Percentiles rank a stretch among this genome's conserved stretches.
These are phyloP conservation scores for Candida maesae DNA, from an alignment of 805 yeast species.

Conservation along the genomic window DNA sequence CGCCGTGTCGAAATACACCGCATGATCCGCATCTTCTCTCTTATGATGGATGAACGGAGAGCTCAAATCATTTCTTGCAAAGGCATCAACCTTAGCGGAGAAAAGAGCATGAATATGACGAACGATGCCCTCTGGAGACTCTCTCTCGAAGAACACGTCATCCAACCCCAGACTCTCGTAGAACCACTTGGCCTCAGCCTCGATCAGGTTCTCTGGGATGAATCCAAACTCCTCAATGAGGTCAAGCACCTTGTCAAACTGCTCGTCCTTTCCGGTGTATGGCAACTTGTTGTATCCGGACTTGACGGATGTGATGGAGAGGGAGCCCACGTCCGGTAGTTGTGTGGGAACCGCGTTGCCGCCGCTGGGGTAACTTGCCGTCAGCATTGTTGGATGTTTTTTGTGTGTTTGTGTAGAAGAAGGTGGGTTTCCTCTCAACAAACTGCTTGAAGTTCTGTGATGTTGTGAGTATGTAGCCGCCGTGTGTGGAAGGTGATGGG, in stretches of 20 bases:
- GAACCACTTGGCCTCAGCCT: conserved; percentile 85
- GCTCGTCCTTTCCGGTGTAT: conserved; percentile 77
- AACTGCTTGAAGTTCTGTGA: too few relatives aligned
- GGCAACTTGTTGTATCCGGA: conserved; percentile 72
- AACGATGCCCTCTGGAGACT: conserved; percentile 74
- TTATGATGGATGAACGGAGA: conserved; percentile 71
- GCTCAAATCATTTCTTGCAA: conserved; percentile 52
- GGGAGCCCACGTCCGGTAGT: conserved; percentile 35
- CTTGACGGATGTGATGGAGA: conserved; percentile 38
- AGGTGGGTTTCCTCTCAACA: too few relatives aligned
- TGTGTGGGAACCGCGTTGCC: conserved; percentile 3
- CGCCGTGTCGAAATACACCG: conserved; percentile 83
- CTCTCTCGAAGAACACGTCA: conserved; percentile 87
- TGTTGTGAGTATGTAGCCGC: too few relatives aligned
- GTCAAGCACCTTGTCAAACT: conserved; percentile 78
- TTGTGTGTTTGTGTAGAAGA: neutral
- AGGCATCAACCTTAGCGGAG: conserved; percentile 90
- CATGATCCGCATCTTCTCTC: conserved; percentile 78
- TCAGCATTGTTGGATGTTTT: conserved; percentile 1
- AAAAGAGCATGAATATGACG: conserved; percentile 84
- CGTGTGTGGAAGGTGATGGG: too few relatives aligned
- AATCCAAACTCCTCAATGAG: conserved; percentile 78
- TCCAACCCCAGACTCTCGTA: conserved; percentile 85
- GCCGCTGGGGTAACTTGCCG: conserved; percentile 1
- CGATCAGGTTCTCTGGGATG: conserved; percentile 83